Evolutionary conservation across 371 early-diverging fungal genomes (phyloP).

Genomic region (Actinomucor elegans): DNA sequence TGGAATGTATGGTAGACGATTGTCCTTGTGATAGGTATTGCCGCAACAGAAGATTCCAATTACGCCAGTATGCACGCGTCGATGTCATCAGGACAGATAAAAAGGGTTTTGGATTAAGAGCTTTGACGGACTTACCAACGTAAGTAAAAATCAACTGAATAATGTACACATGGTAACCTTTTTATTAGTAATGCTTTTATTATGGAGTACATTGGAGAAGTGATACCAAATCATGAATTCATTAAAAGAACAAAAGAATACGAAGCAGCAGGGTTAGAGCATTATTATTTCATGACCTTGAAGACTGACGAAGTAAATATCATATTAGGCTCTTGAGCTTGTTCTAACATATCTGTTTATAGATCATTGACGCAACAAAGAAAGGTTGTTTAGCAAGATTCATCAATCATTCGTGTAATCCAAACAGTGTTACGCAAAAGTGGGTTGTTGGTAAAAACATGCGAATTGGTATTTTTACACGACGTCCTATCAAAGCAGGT

Average conservation of each 20-base stretch:
- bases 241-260: conserved; percentile 78
- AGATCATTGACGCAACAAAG: conserved; percentile 88
- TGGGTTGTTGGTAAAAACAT: conserved; percentile 78
- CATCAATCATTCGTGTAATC: conserved; percentile 89
- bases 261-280: conserved; percentile 72
- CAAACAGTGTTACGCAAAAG: conserved; percentile 83
- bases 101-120: conserved; percentile 90
- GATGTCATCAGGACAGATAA: conserved; percentile 82
- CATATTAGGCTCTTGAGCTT: not conserved
- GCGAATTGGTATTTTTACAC: conserved; percentile 82
- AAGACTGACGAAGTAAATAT: conserved; percentile 74
- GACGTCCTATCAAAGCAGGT: conserved; percentile 61
- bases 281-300: conserved; percentile 96
- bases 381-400: conserved; percentile 86
- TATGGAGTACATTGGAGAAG: conserved; percentile 95
- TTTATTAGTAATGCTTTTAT: conserved; percentile 66
- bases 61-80: conserved; percentile 75
- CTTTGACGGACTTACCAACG: conserved; percentile 60
- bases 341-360: not conserved
- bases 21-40: conserved; percentile 90
- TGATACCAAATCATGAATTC: conserved; percentile 75
- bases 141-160: too few relatives aligned
- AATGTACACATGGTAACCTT: too few relatives aligned
- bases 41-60: conserved; percentile 86
- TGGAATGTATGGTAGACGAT: conserved; percentile 85